Evolutionary conservation across 768 basidiomycete species (phyloP), one percentile per base, ranked within the genome.

Genomic region (Xerocomellus dryophilus): DNA sequence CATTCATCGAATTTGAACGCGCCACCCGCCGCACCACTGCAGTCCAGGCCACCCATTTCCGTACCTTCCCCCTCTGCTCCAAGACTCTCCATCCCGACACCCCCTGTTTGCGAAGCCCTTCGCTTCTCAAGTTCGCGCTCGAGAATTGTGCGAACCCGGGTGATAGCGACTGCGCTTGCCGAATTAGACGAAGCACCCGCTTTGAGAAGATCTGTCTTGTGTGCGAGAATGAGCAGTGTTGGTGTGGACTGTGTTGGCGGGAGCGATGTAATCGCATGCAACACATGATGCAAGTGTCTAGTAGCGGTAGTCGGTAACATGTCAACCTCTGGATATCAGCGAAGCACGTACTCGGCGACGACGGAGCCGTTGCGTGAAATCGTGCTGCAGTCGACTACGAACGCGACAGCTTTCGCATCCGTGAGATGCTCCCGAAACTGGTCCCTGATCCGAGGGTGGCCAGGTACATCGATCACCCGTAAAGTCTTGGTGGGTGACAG

Each of bases 101-200:
- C 85, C 11, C 79, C 82, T 8, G 75, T 76, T 58, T 88, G 84
- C 3, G 85, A 80, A 2, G 67, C 72, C 46, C 85, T 76, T 38
- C 91, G 81, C 67, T 89, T 92, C 65, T 91, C 88, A 6, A 93
- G 78, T 64, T 93, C 91, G 43, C 91, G 84, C 62, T 93, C 91
- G 42, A 93, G 81, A 54, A 93, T 81, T 7, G 82, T 82, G 47
- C 82, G 84, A 14, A 91, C 88, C 25, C 91, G 82, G 44, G 77
- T 82, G 32, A 87, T 74, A 8, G 85, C 89, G 10, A 86, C 78
- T n/a, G 77, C 72, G 17, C 68, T 66, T 17, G 65, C 53, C 7
- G 70, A 61, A 5, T 61, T 72, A 12, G 72, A 68, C 4, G 76
- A 64, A 5, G 70, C 61, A 14, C 74, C 58, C 43, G 66, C 62